Evolutionary conservation across 2,329 filamentous ascomycete genomes (phyloP).

Genomic region (Drechmeria coniospora): DNA sequence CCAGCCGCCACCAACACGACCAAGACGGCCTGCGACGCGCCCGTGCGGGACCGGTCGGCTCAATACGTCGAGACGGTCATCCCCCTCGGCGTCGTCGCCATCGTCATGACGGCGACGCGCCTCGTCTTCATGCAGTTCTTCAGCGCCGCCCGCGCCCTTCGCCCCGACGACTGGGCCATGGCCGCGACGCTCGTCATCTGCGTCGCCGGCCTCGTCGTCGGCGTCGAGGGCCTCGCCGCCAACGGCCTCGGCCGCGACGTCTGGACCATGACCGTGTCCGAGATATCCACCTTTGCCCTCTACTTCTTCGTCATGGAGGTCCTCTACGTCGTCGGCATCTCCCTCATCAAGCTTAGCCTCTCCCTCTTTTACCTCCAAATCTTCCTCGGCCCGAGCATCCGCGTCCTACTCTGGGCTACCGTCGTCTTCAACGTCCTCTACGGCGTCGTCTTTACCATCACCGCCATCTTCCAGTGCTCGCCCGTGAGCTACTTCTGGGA

Average conservation of each 20-base stretch:
- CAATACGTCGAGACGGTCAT: background rate
- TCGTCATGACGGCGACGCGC: background rate
- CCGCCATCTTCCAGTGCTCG: background rate
- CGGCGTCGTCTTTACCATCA: background rate
- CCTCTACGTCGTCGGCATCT: background rate
- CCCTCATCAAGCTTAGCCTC: background rate
- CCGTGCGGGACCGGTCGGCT: background rate
- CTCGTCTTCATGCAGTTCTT: background rate
- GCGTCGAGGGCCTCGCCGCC: background rate
- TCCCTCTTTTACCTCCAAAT: background rate
- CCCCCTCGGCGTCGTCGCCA: background rate
- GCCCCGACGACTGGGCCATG: background rate
- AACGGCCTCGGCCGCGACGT: background rate
- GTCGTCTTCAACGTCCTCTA: constrained; percentile 1
- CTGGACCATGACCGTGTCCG: background rate
- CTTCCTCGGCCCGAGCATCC: background rate
- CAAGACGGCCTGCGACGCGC: background rate
- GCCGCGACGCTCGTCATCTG: background rate
- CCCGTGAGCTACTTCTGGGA: background rate
- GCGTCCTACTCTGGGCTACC: background rate
- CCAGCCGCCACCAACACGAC: background rate
- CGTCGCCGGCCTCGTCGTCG: background rate
- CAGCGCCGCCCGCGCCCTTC: background rate
- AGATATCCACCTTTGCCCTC: background rate
- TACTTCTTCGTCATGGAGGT: background rate